These are phyloP conservation scores for Cairneyella variabilis DNA, from an alignment of 495 filamentous ascomycete genomes.

Conservation along the genomic window DNA sequence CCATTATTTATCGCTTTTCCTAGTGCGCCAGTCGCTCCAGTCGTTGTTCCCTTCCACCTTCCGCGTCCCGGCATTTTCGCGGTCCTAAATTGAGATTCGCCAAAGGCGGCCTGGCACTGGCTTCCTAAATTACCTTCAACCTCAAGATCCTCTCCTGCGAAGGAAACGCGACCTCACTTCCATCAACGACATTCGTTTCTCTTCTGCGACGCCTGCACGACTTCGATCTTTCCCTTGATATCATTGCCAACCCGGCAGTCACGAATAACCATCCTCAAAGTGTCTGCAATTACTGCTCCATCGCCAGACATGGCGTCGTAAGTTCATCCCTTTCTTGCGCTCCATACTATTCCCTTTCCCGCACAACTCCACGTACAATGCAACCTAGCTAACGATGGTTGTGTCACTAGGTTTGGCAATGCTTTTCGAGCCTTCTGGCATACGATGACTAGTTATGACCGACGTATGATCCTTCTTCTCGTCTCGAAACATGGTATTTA, in stretches of 20 bases:
- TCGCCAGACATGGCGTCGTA: slow-evolving; percentile 31
- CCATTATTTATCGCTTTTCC: no score
- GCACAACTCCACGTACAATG: background rate
- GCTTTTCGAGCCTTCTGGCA: slow-evolving; percentile 85
- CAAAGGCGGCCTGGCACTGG: no score
- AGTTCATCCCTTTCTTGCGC: slow-evolving; percentile 20
- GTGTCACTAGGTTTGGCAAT: slow-evolving; percentile 20
- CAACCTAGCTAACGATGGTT: slow-evolving; percentile 11
- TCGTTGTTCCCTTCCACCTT: no score
- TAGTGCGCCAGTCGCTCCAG: no score
- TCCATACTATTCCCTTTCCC: background rate
- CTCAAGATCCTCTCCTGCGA: no score
- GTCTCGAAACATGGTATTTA: slow-evolving; percentile 45
- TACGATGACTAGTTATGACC: slow-evolving; percentile 76
- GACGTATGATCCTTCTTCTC: slow-evolving; percentile 43
- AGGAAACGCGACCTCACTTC: no score
- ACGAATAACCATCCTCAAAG: slow-evolving; percentile 6
- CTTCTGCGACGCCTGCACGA: background rate
- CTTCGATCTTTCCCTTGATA: background rate
- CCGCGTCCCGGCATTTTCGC: no score
- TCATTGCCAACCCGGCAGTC: slow-evolving; percentile 16
- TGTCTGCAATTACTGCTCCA: slow-evolving; percentile 23
- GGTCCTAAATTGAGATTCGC: no score
- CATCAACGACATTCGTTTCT: slow-evolving; percentile 5
- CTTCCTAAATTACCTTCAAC: no score